These are phyloP conservation scores for Aspergillus conjunctus DNA, from an alignment of 495 filamentous ascomycete genomes.

Conservation along the genomic window DNA sequence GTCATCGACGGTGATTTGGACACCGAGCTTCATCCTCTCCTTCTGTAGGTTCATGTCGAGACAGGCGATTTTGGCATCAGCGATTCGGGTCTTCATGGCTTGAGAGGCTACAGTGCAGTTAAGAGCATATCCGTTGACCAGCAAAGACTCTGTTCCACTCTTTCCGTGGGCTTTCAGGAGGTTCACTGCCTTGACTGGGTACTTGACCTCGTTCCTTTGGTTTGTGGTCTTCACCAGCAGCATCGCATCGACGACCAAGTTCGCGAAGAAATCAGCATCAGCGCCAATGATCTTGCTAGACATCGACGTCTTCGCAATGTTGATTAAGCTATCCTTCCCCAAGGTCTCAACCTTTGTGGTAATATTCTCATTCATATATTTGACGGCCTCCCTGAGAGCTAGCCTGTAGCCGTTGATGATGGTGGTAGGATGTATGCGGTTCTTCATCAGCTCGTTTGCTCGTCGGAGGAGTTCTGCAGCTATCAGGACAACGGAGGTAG, in stretches of 20 bases:
- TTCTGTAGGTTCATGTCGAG: conserved; percentile 99
- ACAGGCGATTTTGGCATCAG: conserved; percentile 94
- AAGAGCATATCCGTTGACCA: conserved; percentile 94
- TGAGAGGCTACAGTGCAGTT: conserved; percentile 99
- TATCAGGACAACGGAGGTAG: conserved; percentile 96
- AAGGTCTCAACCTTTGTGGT: conserved; percentile 91
- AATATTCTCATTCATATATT: conserved; percentile 98
- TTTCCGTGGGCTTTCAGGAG: conserved; percentile 98
- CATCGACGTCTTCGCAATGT: conserved; percentile 98
- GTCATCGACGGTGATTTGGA: conserved; percentile 97
- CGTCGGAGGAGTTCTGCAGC: conserved; percentile 92
- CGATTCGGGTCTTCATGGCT: conserved; percentile 92
- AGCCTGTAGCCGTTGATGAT: conserved; percentile 98
- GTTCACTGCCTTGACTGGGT: conserved; percentile 98
- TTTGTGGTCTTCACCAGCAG: conserved; percentile 91
- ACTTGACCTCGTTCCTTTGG: conserved; percentile 87
- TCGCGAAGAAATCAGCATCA: conserved; percentile 95
- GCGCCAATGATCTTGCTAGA: conserved; percentile 97
- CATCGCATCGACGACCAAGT: conserved; percentile 97
- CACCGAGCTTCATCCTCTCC: conserved; percentile 97
- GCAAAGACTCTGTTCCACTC: conserved; percentile 80
- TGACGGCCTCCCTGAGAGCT: conserved; percentile 92
- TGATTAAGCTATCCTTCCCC: conserved; percentile 85
- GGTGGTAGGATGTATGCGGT: conserved; percentile 98
- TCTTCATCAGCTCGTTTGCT: conserved; percentile 98